phyloP scores from a whole-genome alignment of 495 filamentous ascomycete genomes.

The Aspergillus homomorphus region DNA sequence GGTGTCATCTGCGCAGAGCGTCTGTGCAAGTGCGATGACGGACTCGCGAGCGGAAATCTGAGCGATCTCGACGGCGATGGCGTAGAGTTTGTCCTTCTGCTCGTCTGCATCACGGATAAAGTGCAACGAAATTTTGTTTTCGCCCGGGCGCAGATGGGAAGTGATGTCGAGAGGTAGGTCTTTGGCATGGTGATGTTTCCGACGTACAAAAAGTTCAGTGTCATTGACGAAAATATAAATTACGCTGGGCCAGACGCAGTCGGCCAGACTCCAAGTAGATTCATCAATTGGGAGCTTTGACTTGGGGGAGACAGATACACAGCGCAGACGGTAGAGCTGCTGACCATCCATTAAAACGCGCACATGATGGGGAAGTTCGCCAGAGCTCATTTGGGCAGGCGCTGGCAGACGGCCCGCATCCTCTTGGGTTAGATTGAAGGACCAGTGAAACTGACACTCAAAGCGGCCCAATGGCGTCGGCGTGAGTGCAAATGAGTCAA shows the following conservation, averaged over 20 bases:
- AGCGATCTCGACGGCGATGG: slow-evolving; percentile 61
- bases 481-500: slow-evolving; percentile 39
- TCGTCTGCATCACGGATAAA: slow-evolving; percentile 43
- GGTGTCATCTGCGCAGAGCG: slow-evolving; percentile 27
- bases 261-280: slow-evolving; percentile 56
- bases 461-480: slow-evolving; percentile 33
- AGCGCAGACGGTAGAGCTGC: slow-evolving; percentile 43
- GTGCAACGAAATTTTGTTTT: slow-evolving; percentile 57
- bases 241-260: slow-evolving; percentile 69
- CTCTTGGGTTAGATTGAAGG: slow-evolving; percentile 22
- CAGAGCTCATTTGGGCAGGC: slow-evolving; percentile 19
- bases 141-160: slow-evolving; percentile 42
- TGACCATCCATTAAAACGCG: slow-evolving; percentile 29
- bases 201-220: slow-evolving; percentile 52
- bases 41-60: slow-evolving; percentile 49
- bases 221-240: slow-evolving; percentile 70
- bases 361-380: slow-evolving; percentile 12
- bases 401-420: slow-evolving; percentile 10
- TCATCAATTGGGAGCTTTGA: slow-evolving; percentile 22
- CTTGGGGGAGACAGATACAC: slow-evolving; percentile 26
- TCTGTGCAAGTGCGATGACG: slow-evolving; percentile 43
- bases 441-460: slow-evolving; percentile 27
- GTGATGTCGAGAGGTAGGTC: slow-evolving; percentile 76
- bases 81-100: slow-evolving; percentile 38
- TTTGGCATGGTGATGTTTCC: slow-evolving; percentile 67